Percentiles rank a stretch among this genome's conserved stretches.
Conservation (phyloP, 148 eudicot genomes). For the Cornus suecica region DNA sequence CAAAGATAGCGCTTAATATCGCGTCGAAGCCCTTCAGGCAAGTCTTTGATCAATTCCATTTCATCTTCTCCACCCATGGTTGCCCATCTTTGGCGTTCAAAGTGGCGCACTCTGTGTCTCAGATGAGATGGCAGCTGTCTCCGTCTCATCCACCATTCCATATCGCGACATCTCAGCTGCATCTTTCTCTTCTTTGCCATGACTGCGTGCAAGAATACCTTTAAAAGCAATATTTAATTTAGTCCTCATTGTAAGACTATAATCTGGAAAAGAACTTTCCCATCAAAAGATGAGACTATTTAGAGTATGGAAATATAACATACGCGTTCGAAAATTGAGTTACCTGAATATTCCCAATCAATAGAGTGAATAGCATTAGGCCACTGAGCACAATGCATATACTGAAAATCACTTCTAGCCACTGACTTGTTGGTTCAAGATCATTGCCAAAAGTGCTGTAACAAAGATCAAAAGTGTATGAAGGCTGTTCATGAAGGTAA, state of each 20-base stretch:
- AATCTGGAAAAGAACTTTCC: too few species aligned
- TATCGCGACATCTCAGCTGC: conserved; percentile 74
- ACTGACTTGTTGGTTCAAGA: conserved; percentile 26
- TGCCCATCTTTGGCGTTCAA: conserved; percentile 76
- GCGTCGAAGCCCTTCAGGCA: conserved; percentile 88
- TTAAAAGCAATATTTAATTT: too few species aligned
- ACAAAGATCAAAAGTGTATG: background rate
- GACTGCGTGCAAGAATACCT: conserved; percentile 83
- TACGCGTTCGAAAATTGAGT: background rate
- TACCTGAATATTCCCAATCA: conserved; percentile 47
- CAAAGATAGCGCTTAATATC: conserved; percentile 91
- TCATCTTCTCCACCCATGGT: conserved; percentile 81
- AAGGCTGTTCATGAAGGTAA: too few species aligned
- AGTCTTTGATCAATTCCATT: conserved; percentile 77
- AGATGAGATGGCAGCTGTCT: conserved; percentile 70
- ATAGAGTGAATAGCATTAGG: conserved; percentile 31
- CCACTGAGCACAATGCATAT: conserved; percentile 27
- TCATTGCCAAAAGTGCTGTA: conserved; percentile 39
- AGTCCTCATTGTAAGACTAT: too few species aligned
- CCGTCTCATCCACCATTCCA: conserved; percentile 97
- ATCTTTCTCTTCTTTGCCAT: conserved; percentile 76
- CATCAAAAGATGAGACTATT: too few species aligned
- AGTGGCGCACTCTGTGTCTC: conserved; percentile 73
- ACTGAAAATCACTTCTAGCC: conserved; percentile 29
- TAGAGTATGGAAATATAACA: too few species aligned